Base-by-base conservation (phyloP, 2,329 filamentous ascomycete species). In the Aspergillus sp. region DNA sequence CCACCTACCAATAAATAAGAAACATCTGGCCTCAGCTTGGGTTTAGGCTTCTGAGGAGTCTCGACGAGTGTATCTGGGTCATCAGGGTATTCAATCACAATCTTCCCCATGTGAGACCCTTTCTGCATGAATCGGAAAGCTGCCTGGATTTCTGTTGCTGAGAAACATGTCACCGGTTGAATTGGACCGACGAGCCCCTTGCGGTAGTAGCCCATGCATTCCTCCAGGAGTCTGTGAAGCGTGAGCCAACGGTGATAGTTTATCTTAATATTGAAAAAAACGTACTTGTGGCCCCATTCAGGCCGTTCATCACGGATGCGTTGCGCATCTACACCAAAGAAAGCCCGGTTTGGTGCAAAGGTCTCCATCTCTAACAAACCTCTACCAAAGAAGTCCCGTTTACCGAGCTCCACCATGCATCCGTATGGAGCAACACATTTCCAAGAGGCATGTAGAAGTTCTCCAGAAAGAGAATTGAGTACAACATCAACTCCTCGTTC, bases 381-480 rank as follows among this genome's bases (percentile, higher is more conserved):
- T 10, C 10, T 9, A 27, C 19, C 13, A 7, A 36, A 9, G 11
- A 36, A 9, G 13, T 36, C 34, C 27, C 34, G n/a, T 26, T 36
- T 36, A 9, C 34, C 13, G 10, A 36, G 19, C 13, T 36, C 34
- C 10, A 36, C 9, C 13, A 36, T 36, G 7, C 27, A 10, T 10
- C 13, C 5, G 13, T 19, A 36, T 2, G n/a, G 10, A 5, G 34
- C 34, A 26, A 36, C 34, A 10, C 34, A 36, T 19, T 36, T 26
- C 13, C 34, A 36, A 6, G 34, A 36, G 10, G 34, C 34, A 10
- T 10, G 28, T 8, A 53, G 29, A 5, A 45, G 19, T 29, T 41
- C 40, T 5, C 50, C 50, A 10, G 48, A 29, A 13, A 49, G 37
- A 6, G 42, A 43, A 35, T 50, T 51, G 13, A 53, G 27, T 7